Base-by-base conservation (phyloP, 1,284 basidiomycete species). In the Naganishia liquefaciens region DNA sequence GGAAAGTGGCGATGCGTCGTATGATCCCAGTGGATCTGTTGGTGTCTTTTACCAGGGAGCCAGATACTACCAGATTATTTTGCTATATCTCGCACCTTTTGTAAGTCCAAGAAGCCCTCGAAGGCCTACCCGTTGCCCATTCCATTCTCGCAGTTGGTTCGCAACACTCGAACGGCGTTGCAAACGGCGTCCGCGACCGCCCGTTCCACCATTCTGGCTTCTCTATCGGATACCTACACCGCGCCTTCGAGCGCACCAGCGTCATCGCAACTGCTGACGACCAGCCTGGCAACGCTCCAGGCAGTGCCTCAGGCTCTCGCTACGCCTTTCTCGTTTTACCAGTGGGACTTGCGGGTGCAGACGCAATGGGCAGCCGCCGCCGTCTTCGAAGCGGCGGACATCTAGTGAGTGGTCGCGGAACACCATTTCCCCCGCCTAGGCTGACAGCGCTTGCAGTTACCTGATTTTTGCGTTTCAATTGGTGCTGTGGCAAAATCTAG, bases 401-500 rank as follows among this genome's bases (percentile, higher is more conserved):
- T 77, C 63, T 77, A 76, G 69, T 76, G 70, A 62, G 71, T 71
- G 6, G 30, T 21, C 43, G 47, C 28, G 21, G 5, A n/a, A n/a
- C n/a, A 44, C 28, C 6, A n/a, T 44, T 43, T 19, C 25, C 11
- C 4, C 13, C 23, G 17, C 15, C 19, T 61, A 21, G 43, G 40
- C 15, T 50, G 33, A 40, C 28, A 1, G 37, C 19, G 11, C 9
- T 13, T 2, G 11, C 44, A 63, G 62, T 25, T 63, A 54, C 53
- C 43, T 75, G 54, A 76, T 76, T 63, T 72, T 76, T 33, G 70
- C 75, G 0, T 76, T 77, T 64, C 73, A 73, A 64, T 55, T 75
- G 21, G 68, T 70, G 11, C 53, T 76, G 37, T 74, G 69, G 64
- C 68, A 68, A 17, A 69, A 60, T 23, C 61, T 68, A 0, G 69